Base-by-base conservation (phyloP, 2,329 filamentous ascomycete species). In the Aphanocladium album region DNA sequence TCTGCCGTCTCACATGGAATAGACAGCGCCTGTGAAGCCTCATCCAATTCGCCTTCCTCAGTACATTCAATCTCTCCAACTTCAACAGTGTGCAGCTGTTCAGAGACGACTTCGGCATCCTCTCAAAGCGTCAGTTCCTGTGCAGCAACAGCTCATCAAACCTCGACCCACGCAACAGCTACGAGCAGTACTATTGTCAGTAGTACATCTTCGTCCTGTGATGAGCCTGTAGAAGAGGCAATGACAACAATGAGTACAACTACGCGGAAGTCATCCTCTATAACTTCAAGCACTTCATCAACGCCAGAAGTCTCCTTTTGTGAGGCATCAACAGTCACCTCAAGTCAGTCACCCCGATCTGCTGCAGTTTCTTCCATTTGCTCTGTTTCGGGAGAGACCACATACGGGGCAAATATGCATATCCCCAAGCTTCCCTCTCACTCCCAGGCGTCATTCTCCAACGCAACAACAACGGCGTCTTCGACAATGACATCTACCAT, bases 401-500 rank as follows among this genome's bases (percentile, higher is more conserved):
- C 50, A 5, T 33, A 41, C n/a, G 50, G n/a, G 11, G 46, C 25
- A 33, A 51, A 52, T 21, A 39, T 57, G 37, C 60, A 61, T 12
- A 19, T 61, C 21, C 60, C 60, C 23, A 45, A 57, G 45, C 17
- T 61, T 5, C 47, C 60, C 14, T 9, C 60, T 16, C 53, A 30
- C 17, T 27, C 53, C 1, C 43, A 50, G n/a, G 23, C n/a, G n/a
- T 46, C 46, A 5, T 57, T 57, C 11, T 43, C 17, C n/a, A 61
- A 61, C 47, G 21, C 37, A 23, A 60, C 57, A 17, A 9, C 19
- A 23, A 23, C 25, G 33, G 12, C 23, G 25, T 25, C 46, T 3
- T 19, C 23, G n/a, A 33, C 35, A 7, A 14, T 30, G 25, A 5
- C 23, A 11, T 23, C 46, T 12, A 19, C 17, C 14, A 51, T 25